Evolutionary conservation across 2,329 filamentous ascomycete species (phyloP), one percentile per base, ranked within the genome.

Genomic region (Fusarium nodosum): DNA sequence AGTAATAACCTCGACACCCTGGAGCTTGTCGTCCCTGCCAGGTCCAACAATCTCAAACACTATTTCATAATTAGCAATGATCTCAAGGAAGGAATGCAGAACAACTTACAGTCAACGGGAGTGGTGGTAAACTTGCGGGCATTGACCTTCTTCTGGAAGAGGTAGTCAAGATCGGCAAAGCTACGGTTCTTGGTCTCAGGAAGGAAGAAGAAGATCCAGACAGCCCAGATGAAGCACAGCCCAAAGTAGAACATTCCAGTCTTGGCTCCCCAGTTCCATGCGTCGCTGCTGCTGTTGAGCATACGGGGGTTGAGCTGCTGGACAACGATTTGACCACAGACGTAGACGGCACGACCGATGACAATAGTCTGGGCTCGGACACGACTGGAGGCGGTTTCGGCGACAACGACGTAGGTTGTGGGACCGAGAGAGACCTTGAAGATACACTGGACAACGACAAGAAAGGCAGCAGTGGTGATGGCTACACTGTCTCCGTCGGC

Each of bases 331-430:
- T 71, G 28, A 72, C 76, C 12, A 75, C 83, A 20, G 58, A 82
- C 85, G 71, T 79, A 81, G 24, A 82, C 60, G 56, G 78, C 81
- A 36, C 83, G 66, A 7, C 79, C 82, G 11, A 85, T 71, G 4
- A 82, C 82, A n/a, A 85, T 80, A 0, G 81, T 82, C 72, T 84
- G 81, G 31, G 80, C 81, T 15, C 82, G 78, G 15, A 85, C 77
- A 54, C 82, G 81, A n/a, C 80, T 83, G 10, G 82, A 83, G 0
- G 79, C 76, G 2, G 83, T 76, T 73, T 85, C 83, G 4, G 80
- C 87, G 4, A 97, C 93, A 26, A 97, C 85, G 0, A 93, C 94
- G 81, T 96, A 97, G 79, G 91, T 93, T 16, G 97, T 93, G 52
- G 64, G 79, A 3, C 79, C 79, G 1, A 81, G 75, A 10, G 78